Conservation (phyloP, 2,329 filamentous ascomycete genomes). For the Ophiocordyceps camponoti-floridani region DNA sequence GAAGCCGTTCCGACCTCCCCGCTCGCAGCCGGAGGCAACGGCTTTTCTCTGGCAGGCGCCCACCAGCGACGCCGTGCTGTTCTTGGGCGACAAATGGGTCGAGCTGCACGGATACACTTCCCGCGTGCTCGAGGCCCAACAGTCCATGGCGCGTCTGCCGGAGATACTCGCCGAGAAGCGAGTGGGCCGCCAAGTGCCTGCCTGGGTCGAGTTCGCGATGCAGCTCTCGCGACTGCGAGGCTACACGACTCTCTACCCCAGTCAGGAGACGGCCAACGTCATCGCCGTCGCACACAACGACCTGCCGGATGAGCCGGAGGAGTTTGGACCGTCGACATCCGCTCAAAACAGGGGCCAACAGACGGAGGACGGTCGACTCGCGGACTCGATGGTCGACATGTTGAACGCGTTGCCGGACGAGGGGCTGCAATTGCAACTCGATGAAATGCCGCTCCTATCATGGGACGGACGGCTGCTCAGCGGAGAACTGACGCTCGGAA, state of each 20-base stretch:
- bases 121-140: conserved; percentile 32
- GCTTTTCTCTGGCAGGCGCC: conserved; percentile 77
- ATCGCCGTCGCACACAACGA: conserved; percentile 67
- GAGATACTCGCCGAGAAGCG: conserved; percentile 31
- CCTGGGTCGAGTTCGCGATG: conserved; percentile 64
- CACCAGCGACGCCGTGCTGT: conserved; percentile 62
- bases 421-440: conserved; percentile 23
- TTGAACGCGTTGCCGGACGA: conserved; percentile 28
- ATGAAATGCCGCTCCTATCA: conserved; percentile 38
- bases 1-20: conserved; percentile 31
- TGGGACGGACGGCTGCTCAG: conserved; percentile 40
- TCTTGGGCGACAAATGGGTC: conserved; percentile 73
- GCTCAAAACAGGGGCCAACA: conserved; percentile 1
- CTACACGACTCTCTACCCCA: conserved; percentile 68
- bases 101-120: conserved; percentile 71
- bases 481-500: conserved; percentile 19
- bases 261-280: conserved; percentile 29
- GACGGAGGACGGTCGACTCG: conserved; percentile 3
- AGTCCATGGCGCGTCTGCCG: conserved; percentile 15
- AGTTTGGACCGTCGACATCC: conserved; percentile 21
- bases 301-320: conserved; percentile 55
- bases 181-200: conserved; percentile 50
- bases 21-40: conserved; percentile 13
- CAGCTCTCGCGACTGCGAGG: conserved; percentile 60
- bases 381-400: conserved; percentile 20